Evolutionary conservation across 2,329 filamentous ascomycete species (phyloP).

Genomic region (Aaosphaeria arxii): DNA sequence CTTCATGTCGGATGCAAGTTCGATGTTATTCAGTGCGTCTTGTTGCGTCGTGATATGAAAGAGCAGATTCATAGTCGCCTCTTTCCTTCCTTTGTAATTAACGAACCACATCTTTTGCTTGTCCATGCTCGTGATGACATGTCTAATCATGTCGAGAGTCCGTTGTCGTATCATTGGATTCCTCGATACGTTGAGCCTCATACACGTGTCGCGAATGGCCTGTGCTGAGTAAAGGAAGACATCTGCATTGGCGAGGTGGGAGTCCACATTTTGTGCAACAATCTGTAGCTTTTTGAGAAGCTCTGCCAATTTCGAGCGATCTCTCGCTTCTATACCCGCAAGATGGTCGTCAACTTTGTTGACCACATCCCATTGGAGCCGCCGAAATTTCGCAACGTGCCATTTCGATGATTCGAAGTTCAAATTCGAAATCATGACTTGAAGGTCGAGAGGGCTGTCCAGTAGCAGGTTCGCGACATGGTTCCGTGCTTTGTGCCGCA

Average conservation of each 20-base stretch:
- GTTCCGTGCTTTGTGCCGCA: conserved; percentile 2
- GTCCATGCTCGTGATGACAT: conserved; percentile 23
- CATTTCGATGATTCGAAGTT: conserved; percentile 13
- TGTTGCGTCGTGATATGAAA: conserved; percentile 24
- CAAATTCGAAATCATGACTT: conserved; percentile 8
- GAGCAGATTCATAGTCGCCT: conserved; percentile 13
- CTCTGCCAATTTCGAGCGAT: background rate
- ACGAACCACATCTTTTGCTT: conserved; percentile 21
- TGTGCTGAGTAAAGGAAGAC: background rate
- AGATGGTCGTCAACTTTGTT: conserved; percentile 16
- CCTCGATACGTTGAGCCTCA: background rate
- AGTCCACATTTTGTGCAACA: background rate
- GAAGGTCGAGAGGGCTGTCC: conserved; percentile 10
- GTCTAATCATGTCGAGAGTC: conserved; percentile 16
- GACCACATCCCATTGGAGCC: conserved; percentile 9
- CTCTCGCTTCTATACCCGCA: conserved; percentile 1
- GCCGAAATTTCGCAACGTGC: conserved; percentile 9
- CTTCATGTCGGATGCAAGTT: conserved; percentile 21
- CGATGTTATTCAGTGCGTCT: conserved; percentile 26
- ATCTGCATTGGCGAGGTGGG: background rate
- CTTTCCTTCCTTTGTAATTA: conserved; percentile 13
- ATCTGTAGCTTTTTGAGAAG: background rate
- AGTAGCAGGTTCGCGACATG: conserved; percentile 8
- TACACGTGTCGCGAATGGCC: too few relatives aligned
- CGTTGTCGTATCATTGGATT: conserved; percentile 1